A percentile compares a stretch with the other conserved stretches of the same genome.
Evolutionary conservation across 2,329 filamentous ascomycete species (phyloP).

Genomic region (Cladosporium sp.): DNA sequence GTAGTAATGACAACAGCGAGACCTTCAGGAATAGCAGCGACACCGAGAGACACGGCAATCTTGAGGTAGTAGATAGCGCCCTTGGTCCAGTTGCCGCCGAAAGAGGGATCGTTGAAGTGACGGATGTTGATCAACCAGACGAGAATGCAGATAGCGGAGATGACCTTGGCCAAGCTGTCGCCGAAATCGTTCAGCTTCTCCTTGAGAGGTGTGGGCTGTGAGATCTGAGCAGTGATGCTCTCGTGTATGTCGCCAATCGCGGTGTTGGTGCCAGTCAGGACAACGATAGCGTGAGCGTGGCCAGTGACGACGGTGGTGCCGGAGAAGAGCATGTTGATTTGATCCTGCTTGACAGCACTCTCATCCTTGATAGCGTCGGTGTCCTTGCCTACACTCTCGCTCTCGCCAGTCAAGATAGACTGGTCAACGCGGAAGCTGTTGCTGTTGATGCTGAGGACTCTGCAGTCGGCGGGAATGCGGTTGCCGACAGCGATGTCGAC

Average conservation of each 20-base stretch:
- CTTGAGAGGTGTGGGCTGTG: slow-evolving; percentile 93
- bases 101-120: slow-evolving; percentile 92
- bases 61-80: slow-evolving; percentile 99
- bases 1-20: slow-evolving; percentile 99
- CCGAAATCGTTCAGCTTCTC: slow-evolving; percentile 99
- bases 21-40: slow-evolving; percentile 96
- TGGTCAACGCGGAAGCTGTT: slow-evolving; percentile 98
- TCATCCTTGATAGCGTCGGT: slow-evolving; percentile 68
- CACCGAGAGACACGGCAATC: slow-evolving; percentile 96
- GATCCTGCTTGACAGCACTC: slow-evolving; percentile 93
- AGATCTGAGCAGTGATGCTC: slow-evolving; percentile 97
- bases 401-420: slow-evolving; percentile 95
- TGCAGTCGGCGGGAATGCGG: slow-evolving; percentile 91
- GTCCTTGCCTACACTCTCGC: slow-evolving; percentile 93
- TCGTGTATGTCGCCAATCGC: slow-evolving; percentile 99
- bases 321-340: slow-evolving; percentile 97
- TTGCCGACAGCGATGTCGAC: slow-evolving; percentile 87
- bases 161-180: slow-evolving; percentile 93
- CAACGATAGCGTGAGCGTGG: slow-evolving; percentile 87
- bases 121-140: slow-evolving; percentile 99
- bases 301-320: slow-evolving; percentile 96
- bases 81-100: slow-evolving; percentile 85
- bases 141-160: slow-evolving; percentile 91
- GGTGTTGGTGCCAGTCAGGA: slow-evolving; percentile 83
- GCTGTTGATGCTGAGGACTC: slow-evolving; percentile 85